A percentile compares a stretch with the other conserved stretches of the same genome.
Evolutionary conservation across 305 asterid genomes (phyloP).

Genomic region (Solanum hybrid): DNA sequence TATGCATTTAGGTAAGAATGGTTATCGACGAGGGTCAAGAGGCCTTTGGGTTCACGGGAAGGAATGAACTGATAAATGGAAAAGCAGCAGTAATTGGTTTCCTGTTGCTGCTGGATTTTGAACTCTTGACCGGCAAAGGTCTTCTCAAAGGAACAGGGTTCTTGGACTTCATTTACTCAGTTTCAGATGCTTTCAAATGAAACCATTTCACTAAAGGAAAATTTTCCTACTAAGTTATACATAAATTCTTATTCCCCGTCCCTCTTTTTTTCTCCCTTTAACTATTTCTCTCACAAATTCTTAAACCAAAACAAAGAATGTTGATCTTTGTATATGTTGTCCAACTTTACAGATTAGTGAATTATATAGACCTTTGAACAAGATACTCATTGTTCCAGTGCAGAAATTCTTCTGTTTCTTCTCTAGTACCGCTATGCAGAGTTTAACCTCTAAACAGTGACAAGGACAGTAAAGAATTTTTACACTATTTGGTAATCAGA

Average conservation of each 20-base stretch:
- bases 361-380: neutral
- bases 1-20: slow-evolving; percentile 57
- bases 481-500: neutral
- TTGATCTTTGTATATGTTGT: neutral
- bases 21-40: slow-evolving; percentile 52
- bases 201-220: neutral
- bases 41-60: slow-evolving; percentile 74
- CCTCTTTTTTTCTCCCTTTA: neutral
- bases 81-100: slow-evolving; percentile 87
- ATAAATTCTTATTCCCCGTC: neutral
- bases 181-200: slow-evolving; percentile 58
- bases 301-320: neutral
- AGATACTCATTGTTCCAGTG: neutral
- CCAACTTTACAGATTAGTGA: neutral
- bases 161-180: slow-evolving; percentile 85
- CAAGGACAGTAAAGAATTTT: neutral
- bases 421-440: neutral
- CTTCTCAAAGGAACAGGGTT: slow-evolving; percentile 88
- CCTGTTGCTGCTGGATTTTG: slow-evolving; percentile 80
- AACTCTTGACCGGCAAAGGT: slow-evolving; percentile 86
- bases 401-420: neutral
- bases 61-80: slow-evolving; percentile 79
- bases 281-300: neutral
- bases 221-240: neutral
- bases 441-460: neutral